Conservation (phyloP, 192 early-diverging fungal species). For the Spizellomyces punctatus region DNA sequence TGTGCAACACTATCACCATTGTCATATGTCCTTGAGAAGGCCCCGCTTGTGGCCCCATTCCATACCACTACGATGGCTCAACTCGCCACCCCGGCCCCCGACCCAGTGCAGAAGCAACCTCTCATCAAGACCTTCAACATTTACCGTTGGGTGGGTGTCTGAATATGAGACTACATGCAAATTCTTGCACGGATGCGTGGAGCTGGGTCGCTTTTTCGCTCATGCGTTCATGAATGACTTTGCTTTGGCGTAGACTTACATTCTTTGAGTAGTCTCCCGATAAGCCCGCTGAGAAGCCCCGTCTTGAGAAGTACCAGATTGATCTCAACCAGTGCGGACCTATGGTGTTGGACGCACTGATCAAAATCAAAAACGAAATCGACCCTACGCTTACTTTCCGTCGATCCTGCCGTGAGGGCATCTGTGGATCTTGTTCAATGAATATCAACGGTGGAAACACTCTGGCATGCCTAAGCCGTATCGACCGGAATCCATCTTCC, state of each 20-base stretch:
- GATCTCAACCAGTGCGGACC: constrained; percentile 93
- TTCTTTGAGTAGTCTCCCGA: constrained; percentile 62
- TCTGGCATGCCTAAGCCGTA: constrained; percentile 88
- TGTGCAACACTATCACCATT: background rate
- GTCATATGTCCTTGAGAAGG: background rate
- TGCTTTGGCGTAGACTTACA: background rate
- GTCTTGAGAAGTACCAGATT: constrained; percentile 83
- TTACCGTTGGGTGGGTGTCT: constrained; percentile 85
- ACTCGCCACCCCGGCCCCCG: constrained; percentile 36
- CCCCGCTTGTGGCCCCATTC: constrained; percentile 20
- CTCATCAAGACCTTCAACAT: constrained; percentile 89
- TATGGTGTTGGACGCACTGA: constrained; percentile 93
- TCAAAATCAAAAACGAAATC: constrained; percentile 97
- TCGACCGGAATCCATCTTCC: constrained; percentile 68
- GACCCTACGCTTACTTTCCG: constrained; percentile 95
- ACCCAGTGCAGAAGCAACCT: constrained; percentile 51
- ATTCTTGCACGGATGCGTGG: background rate
- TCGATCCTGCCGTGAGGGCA: constrained; percentile 95
- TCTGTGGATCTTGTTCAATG: constrained; percentile 98
- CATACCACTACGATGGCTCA: constrained; percentile 26
- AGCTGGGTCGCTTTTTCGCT: background rate
- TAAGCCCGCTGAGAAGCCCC: constrained; percentile 82
- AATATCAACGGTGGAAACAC: constrained; percentile 97
- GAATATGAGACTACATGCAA: background rate
- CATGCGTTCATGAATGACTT: background rate